phyloP scores from a whole-genome alignment of 2,329 filamentous ascomycete species.

The Exophiala sp. region DNA sequence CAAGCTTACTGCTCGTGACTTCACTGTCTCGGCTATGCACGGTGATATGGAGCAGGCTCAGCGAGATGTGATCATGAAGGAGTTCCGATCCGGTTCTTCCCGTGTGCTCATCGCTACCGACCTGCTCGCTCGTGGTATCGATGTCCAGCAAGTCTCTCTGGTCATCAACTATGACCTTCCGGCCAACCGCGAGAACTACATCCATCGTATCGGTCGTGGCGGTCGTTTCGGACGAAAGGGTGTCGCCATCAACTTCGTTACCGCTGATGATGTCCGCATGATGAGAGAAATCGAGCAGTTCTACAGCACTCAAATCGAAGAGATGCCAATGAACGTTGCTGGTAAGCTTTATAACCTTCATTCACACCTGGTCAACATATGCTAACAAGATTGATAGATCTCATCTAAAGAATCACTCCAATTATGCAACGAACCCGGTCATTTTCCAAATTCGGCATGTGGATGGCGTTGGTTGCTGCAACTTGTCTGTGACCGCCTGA shows the following conservation, averaged over 20 bases:
- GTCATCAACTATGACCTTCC: slow-evolving; percentile 99
- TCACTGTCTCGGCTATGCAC: slow-evolving; percentile 99
- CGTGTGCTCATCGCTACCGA: slow-evolving; percentile 98
- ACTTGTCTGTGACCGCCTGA: slow-evolving; percentile 22
- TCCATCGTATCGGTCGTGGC: slow-evolving; percentile 98
- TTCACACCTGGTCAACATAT: slow-evolving; percentile 1
- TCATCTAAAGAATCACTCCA: slow-evolving; percentile 28
- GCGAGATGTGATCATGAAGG: slow-evolving; percentile 99
- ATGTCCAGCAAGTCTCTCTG: slow-evolving; percentile 98
- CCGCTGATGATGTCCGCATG: slow-evolving; percentile 97
- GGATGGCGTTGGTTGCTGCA: slow-evolving; percentile 28
- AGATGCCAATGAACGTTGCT: slow-evolving; percentile 96
- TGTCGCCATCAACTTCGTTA: slow-evolving; percentile 99
- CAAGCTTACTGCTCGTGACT: slow-evolving; percentile 97
- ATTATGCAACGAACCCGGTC: slow-evolving; percentile 9
- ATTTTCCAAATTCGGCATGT: slow-evolving; percentile 24
- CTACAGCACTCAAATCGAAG: slow-evolving; percentile 99
- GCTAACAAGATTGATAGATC: slow-evolving; percentile 26
- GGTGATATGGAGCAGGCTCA: slow-evolving; percentile 98
- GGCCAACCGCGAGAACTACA: slow-evolving; percentile 99
- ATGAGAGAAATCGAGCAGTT: slow-evolving; percentile 99
- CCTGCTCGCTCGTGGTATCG: slow-evolving; percentile 96
- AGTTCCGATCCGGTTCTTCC: slow-evolving; percentile 97
- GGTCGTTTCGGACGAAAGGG: slow-evolving; percentile 99
- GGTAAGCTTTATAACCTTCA: slow-evolving; percentile 41